A percentile compares a stretch with the other conserved stretches of the same genome.
Evolutionary conservation across 345 rosid species (phyloP).

Genomic region (Noccaea bulbosa): DNA sequence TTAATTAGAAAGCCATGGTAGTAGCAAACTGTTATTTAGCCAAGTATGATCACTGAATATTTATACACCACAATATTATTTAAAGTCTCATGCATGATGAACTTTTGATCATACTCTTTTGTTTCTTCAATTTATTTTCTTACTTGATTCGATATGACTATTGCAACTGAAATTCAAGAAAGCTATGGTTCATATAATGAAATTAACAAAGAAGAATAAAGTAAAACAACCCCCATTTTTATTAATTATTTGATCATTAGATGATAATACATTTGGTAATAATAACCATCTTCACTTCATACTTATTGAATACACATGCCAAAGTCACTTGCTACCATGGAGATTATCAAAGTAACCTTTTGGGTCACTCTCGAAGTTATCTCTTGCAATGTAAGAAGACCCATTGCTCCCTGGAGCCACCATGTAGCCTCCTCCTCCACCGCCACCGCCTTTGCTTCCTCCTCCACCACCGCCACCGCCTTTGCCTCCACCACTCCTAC

Average conservation of each 20-base stretch:
- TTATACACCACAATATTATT: neutral
- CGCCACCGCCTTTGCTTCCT: neutral
- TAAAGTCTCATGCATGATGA: neutral
- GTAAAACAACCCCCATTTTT: neutral
- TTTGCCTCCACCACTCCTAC: neutral
- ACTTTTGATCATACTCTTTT: neutral
- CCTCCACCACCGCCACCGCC: constrained; percentile 9
- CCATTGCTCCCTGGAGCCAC: constrained; percentile 38
- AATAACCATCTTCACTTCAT: constrained; percentile 6
- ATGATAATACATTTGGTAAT: constrained; percentile 13
- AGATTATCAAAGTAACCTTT: constrained; percentile 41
- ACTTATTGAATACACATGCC: neutral
- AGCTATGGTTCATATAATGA: neutral
- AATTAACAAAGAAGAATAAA: neutral
- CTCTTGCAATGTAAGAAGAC: constrained; percentile 40
- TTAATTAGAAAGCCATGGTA: neutral
- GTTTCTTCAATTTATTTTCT: no score
- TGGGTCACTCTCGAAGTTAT: constrained; percentile 37
- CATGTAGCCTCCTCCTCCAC: constrained; percentile 36
- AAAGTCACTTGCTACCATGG: constrained; percentile 30
- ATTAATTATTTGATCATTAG: constrained; percentile 25
- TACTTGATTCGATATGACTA: no score
- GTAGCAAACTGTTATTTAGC: neutral
- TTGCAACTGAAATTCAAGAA: neutral
- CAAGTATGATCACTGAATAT: neutral